Evolutionary conservation across 164 flowering plant genomes (phyloP), one percentile per base, ranked within the genome.

Genomic region (Brasenia schreberi): DNA sequence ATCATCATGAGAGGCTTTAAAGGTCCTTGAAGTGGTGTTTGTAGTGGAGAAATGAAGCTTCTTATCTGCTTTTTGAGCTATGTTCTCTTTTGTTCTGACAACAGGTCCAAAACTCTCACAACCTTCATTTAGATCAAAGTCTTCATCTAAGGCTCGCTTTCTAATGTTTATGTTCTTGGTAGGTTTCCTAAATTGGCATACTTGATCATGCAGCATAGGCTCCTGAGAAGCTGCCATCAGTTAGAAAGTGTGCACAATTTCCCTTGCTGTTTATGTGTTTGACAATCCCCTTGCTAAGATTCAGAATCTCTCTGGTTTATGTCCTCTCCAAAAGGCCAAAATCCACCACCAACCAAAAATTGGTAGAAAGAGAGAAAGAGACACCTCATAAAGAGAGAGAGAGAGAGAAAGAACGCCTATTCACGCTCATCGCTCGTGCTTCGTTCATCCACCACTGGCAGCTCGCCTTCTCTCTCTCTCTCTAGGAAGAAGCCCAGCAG

Each of bases 161-260:
- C 93, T 79, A 11, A 89, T 82, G 76, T 89, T 87, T 56, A 81
- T 84, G 66, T 81, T 86, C 77, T 80, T 88, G 0, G 82, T 18
- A 7, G 92, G 91, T 71, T 86, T 89, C 27, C 83, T 75, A 66
- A 93, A 82, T 72, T 88, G 90, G 67, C 98, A 89, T 0, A 89
- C 96, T 71, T 65, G 74, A 42, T 71, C 78, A 43, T 80, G 33
- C 7, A 62, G 75, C 59, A 61, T 64, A 59, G 67, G 65, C 65
- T 69, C 75, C 14, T 63, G 58, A 4, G 82, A 77, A 27, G 77
- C 78, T 14, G 73, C 76, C 81, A 79, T 78, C 23, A 42, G 10
- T 10, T 18, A 39, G 43, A 23, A 23, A 61, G 63, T 56, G 27
- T 23, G 27, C 27, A 23, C 1, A n/a, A n/a, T n/a, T n/a, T n/a